Percentiles rank a stretch among this genome's conserved stretches.
phyloP scores from a whole-genome alignment of 306 rosid genomes.

The Medicago truncatula region MtrunA17r5.0-ANR NC_053044.1:34449001-34449500 shows the following conservation, averaged over 20 bases:
- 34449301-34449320: slow-evolving; percentile 88
- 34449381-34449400: slow-evolving; percentile 49
- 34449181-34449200: neutral
- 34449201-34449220: neutral
- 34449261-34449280: slow-evolving; percentile 67
- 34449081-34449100: neutral
- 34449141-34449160: neutral
- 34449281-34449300: slow-evolving; percentile 79
- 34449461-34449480: slow-evolving; percentile 6
- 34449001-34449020: slow-evolving; percentile 29
- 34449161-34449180: neutral
- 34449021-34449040: slow-evolving; percentile 1
- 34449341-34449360: slow-evolving; percentile 59
- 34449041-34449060: neutral
- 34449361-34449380: slow-evolving; percentile 56
- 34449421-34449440: slow-evolving; percentile 13
- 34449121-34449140: neutral
- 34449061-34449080: neutral
- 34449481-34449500: neutral
- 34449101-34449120: neutral
- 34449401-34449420: slow-evolving; percentile 18
- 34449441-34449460: neutral
- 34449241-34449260: slow-evolving; percentile 82
- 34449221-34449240: slow-evolving; percentile 28
- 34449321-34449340: slow-evolving; percentile 65